Conservation (phyloP, 306 rosid genomes). For the Vigna reflexopilosa region DNA sequence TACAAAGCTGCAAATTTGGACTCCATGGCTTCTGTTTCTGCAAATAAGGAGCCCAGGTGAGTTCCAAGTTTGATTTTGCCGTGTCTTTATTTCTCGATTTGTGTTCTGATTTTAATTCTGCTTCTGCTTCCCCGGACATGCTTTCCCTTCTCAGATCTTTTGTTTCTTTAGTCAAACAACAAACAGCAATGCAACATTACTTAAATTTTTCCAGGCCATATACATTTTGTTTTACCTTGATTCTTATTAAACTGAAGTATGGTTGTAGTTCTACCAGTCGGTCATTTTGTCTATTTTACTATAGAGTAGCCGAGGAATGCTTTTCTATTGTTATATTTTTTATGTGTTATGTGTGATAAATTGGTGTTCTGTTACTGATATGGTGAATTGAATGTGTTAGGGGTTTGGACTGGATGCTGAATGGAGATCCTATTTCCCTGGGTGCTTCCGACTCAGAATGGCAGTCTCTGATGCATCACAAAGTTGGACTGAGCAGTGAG, state of each 20-base stretch:
- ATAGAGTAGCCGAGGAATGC: background rate
- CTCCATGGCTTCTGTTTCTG: conserved; percentile 45
- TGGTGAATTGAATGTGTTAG: conserved; percentile 46
- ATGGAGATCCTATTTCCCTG: conserved; percentile 56
- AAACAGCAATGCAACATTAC: background rate
- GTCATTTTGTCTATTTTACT: background rate
- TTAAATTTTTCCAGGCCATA: background rate
- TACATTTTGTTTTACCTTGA: background rate
- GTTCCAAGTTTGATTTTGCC: conserved; percentile 12
- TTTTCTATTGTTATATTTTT: background rate
- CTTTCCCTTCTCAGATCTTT: background rate
- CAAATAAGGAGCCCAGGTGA: conserved; percentile 60
- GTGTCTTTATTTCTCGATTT: background rate
- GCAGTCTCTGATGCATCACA: conserved; percentile 62
- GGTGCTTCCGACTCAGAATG: conserved; percentile 59
- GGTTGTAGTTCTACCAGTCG: background rate
- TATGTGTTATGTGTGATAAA: conserved; percentile 5
- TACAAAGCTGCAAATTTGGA: conserved; percentile 47
- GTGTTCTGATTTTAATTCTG: background rate
- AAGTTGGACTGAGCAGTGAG: conserved; percentile 49
- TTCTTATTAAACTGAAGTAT: background rate
- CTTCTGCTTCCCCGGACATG: background rate
- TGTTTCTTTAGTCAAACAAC: conserved; percentile 21
- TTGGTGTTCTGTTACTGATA: conserved; percentile 19
- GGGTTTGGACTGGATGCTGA: conserved; percentile 73